These are phyloP conservation scores for Schwanniomyces sp. DNA, from an alignment of 805 yeast species.

Conservation along the genomic window DNA sequence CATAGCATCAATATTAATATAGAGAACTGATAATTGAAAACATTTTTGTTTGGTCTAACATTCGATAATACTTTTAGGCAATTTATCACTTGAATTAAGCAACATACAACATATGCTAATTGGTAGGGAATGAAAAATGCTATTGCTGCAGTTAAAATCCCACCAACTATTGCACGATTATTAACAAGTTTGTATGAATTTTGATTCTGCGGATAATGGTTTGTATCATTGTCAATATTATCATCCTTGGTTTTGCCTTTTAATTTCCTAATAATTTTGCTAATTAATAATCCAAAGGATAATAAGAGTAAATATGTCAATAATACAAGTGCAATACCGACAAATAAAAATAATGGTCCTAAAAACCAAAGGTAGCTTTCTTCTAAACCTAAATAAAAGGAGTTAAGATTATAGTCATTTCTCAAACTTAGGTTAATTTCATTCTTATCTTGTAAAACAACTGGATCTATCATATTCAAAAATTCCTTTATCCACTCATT, in stretches of 20 bases:
- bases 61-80: conserved; percentile 34
- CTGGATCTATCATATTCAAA: conserved; percentile 52
- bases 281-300: conserved; percentile 9
- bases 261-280: background rate
- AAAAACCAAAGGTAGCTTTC: conserved; percentile 55
- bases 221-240: background rate
- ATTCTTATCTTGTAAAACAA: conserved; percentile 45
- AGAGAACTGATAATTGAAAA: conserved; percentile 62
- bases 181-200: background rate
- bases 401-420: conserved; percentile 42
- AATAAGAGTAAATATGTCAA: conserved; percentile 28
- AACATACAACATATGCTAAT: conserved; percentile 64
- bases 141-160: conserved; percentile 44
- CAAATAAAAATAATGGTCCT: conserved; percentile 55
- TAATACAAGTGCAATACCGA: conserved; percentile 46
- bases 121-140: conserved; percentile 77
- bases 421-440: conserved; percentile 40
- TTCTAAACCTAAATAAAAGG: conserved; percentile 68
- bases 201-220: background rate
- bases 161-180: conserved; percentile 26
- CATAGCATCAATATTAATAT: conserved; percentile 69
- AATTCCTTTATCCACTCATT: conserved; percentile 35
- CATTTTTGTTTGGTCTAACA: conserved; percentile 15
- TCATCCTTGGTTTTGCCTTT: background rate
- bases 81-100: conserved; percentile 57